These are phyloP conservation scores for Gymnopilus dilepis DNA, from an alignment of 768 basidiomycete species.

Conservation along the genomic window DNA sequence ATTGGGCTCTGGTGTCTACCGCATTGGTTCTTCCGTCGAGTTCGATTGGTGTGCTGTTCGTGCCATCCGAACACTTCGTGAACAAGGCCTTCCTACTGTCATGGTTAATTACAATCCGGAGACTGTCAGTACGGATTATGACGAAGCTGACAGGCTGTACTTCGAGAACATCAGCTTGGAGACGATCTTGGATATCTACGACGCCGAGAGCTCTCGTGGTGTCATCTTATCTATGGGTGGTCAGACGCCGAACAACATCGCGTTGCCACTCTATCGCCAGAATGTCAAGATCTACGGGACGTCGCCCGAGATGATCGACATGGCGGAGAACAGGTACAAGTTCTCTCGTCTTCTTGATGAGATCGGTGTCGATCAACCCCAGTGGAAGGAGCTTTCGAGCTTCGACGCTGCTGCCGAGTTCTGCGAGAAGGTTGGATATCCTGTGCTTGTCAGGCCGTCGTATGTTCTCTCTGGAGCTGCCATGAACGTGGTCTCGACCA, in stretches of 20 bases:
- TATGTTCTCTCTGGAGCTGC: constrained; percentile 99
- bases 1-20: constrained; percentile 96
- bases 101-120: constrained; percentile 99
- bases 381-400: constrained; percentile 95
- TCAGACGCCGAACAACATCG: constrained; percentile 98
- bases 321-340: constrained; percentile 98
- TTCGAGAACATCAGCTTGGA: constrained; percentile 99
- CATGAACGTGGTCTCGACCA: constrained; percentile 98
- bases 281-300: constrained; percentile 99
- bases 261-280: constrained; percentile 92
- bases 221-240: constrained; percentile 98
- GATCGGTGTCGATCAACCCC: constrained; percentile 97
- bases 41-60: constrained; percentile 99
- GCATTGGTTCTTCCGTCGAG: constrained; percentile 98
- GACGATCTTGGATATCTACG: constrained; percentile 96
- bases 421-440: constrained; percentile 93
- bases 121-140: constrained; percentile 98
- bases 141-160: constrained; percentile 97
- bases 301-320: constrained; percentile 99
- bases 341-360: constrained; percentile 98
- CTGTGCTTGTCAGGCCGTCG: constrained; percentile 95
- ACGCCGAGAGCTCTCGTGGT: constrained; percentile 85
- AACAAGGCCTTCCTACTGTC: constrained; percentile 92
- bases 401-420: constrained; percentile 87
- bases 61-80: constrained; percentile 93